Base-by-base conservation (phyloP, 2,329 filamentous ascomycete species). In the Didymella glomerata region DNA sequence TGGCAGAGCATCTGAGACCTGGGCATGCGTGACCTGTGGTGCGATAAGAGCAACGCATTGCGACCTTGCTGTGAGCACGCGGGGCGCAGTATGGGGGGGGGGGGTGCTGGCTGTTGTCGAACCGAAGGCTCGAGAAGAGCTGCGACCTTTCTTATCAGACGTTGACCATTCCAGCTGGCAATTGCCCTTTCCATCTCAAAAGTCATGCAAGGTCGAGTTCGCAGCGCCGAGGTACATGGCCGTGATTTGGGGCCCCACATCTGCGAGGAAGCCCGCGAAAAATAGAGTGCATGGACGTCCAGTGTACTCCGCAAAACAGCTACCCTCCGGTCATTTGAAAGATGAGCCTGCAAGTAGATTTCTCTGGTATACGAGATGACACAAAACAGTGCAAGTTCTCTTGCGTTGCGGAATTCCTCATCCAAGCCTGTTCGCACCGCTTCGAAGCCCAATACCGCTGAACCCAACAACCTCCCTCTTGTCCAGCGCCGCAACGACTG, bases 381-480 rank as follows among this genome's bases (percentile, higher is more conserved):
- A 10, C 16, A 9, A 2, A 18, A n/a, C 45, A 34, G 45, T 18
- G n/a, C 18, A 22, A 16, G 13, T 32, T 13, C 13, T 32, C 13
- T 32, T 4, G 6, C 13, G 30, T 16, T 13, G 13, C 13, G 13
- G 4, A 32, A 32, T 20, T 16, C 7, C 25, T 56, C 48, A 61
- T 20, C 52, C 57, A 36, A 65, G 46, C 48, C 61, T 63, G 34
- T 63, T 54, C 22, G 61, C 61, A 13, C 60, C 51, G 38, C 30
- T 53, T 11, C 38, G 30, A 9, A 68, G 60, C 24, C 60, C 61
- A 54, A 72, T 44, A n/a, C 66, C 60, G 20, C 66, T 63, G 27
- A 72, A 68, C 3, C 65, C 62, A 9, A 72, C 61, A 24, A 63
- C 60, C 48, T 75, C 70, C 44, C 62, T 59, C 60, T 67, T 69